These are phyloP conservation scores for Aureobasidium namibiae DNA, from an alignment of 2,329 filamentous ascomycete species.

Conservation along the genomic window DNA sequence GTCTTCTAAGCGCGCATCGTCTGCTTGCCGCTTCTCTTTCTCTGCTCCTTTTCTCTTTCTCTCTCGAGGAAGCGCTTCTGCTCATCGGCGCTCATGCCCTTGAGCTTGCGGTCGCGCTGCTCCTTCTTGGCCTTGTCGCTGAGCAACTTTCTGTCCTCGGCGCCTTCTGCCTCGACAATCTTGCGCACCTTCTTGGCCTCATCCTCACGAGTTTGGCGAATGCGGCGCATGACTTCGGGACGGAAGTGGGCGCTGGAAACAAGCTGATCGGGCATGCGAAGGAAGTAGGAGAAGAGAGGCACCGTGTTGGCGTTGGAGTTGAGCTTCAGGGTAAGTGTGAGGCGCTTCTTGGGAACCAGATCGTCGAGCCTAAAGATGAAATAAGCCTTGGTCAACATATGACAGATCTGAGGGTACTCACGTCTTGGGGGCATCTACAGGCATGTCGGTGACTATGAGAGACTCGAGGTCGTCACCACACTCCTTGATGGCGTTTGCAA, in stretches of 20 bases:
- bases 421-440: constrained; percentile 76
- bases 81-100: constrained; percentile 56
- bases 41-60: constrained; percentile 69
- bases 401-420: constrained; percentile 37
- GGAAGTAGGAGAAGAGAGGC: constrained; percentile 71
- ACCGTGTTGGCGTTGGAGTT: constrained; percentile 51
- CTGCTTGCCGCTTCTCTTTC: constrained; percentile 55
- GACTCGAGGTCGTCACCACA: constrained; percentile 75
- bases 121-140: constrained; percentile 65
- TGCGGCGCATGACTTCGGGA: constrained; percentile 75
- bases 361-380: constrained; percentile 61
- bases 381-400: not conserved
- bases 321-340: constrained; percentile 67
- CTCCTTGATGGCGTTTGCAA: constrained; percentile 68
- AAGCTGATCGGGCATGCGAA: constrained; percentile 77
- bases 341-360: constrained; percentile 73
- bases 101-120: constrained; percentile 63
- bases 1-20: constrained; percentile 40
- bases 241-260: constrained; percentile 75
- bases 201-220: constrained; percentile 71
- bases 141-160: constrained; percentile 48
- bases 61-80: constrained; percentile 58
- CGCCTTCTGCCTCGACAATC: constrained; percentile 62
- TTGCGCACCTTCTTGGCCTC: constrained; percentile 73
- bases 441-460: constrained; percentile 83